Base-by-base conservation (phyloP, 129 eudicot species). In the Chrysanthemum makinoi region DNA sequence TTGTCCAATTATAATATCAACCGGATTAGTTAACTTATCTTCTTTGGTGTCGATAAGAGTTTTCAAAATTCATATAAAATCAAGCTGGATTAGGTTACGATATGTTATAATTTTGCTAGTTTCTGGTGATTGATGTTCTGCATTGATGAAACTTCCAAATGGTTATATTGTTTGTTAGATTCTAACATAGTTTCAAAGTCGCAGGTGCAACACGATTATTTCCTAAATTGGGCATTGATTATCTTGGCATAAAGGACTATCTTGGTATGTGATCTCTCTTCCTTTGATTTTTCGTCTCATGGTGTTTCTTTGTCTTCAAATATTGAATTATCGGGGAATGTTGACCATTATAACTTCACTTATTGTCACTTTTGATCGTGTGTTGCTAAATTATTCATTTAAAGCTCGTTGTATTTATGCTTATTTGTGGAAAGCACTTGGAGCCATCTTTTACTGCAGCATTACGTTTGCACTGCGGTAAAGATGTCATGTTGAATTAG, bases 401-500 rank as follows among this genome's bases (percentile, higher is more conserved):
- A 69, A 69, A 62, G n/a, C 5, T 77, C n/a, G 22, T 51, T 69
- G 48, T 61, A 64, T 24, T 68, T 70, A 52, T 72, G 72, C 55
- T 9, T 70, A 77, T 51, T n/a, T 70, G 13, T 43, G 76, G 65
- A 80, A 86, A 92, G 98, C 96, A 62, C 84, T 92, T 80, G 98
- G 98, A 80, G 98, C 96, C 72, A 89, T 92, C 15, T 87, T 92
- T 75, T 87, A n/a, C 98, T 47, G 98, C 98, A 56, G 86, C 98
- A 60, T n/a, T n/a, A n/a, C n/a, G n/a, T 22, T 22, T 22, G 24
- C 24, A 20, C n/a, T n/a, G n/a, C n/a, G 24, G 24, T 22, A 22
- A 22, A 22, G 24, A 22, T 22, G 24, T 22, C 24, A 22, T 22
- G 24, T 22, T 22, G 24, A 22, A 22, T 22, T 1, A 1, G 24